These are phyloP conservation scores for Mycena crocata DNA, from an alignment of 768 basidiomycete species.

Conservation along the genomic window DNA sequence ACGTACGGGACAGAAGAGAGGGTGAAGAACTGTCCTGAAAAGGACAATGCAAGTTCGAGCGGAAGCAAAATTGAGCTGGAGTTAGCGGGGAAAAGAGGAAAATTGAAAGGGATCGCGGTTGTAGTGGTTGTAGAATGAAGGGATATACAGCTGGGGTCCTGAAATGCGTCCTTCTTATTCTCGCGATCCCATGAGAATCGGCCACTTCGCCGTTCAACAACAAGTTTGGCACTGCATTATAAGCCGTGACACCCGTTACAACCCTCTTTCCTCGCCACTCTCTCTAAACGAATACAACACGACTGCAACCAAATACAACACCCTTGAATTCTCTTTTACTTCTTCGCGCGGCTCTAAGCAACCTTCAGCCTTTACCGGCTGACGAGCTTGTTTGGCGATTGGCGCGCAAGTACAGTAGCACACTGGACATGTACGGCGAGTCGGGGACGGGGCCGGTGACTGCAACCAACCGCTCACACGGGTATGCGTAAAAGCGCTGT, in stretches of 20 bases:
- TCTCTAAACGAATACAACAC: background rate
- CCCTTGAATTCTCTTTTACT: background rate
- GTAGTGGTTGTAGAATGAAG: background rate
- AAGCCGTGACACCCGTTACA: slow-evolving; percentile 3
- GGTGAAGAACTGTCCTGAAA: slow-evolving; percentile 26
- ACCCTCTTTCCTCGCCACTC: background rate
- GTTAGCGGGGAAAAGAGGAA: background rate
- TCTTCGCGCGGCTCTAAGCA: background rate
- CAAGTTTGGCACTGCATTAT: slow-evolving; percentile 27
- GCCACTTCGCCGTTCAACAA: slow-evolving; percentile 29
- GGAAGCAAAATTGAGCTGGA: slow-evolving; percentile 19
- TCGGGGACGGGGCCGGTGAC: background rate
- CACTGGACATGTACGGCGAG: background rate
- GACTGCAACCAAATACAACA: background rate
- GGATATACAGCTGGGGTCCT: slow-evolving; percentile 16
- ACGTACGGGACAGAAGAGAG: slow-evolving; percentile 26
- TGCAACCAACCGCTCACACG: background rate
- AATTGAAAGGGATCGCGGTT: slow-evolving; percentile 19
- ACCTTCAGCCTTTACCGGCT: background rate
- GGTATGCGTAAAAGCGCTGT: background rate
- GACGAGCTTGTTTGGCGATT: background rate
- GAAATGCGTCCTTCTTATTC: slow-evolving; percentile 23
- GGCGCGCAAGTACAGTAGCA: background rate
- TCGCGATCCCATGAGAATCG: slow-evolving; percentile 28
- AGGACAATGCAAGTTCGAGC: slow-evolving; percentile 17